A percentile compares a stretch with the other conserved stretches of the same genome.
phyloP scores from a whole-genome alignment of 495 filamentous ascomycete species.

The Penicillium alfredii region DNA sequence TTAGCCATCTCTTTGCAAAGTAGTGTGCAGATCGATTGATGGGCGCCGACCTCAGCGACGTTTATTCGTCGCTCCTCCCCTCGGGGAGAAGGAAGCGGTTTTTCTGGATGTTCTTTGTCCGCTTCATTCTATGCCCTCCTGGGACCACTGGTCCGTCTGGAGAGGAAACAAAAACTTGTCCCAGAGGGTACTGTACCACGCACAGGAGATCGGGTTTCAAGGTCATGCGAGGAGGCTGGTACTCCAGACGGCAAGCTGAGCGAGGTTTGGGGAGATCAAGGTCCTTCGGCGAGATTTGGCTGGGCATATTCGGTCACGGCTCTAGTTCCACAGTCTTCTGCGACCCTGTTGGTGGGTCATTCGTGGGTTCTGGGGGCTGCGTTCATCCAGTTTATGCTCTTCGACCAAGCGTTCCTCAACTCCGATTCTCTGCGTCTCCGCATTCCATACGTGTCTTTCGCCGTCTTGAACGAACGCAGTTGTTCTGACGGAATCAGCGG shows the following conservation, averaged over 20 bases:
- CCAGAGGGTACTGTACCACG: conserved; percentile 70
- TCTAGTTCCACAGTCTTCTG: conserved; percentile 25
- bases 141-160: conserved; percentile 27
- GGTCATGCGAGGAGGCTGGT: neutral
- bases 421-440: conserved; percentile 1
- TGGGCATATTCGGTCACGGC: conserved; percentile 25
- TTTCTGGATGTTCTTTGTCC: conserved; percentile 85
- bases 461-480: conserved; percentile 2
- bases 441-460: neutral
- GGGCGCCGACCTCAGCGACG: conserved; percentile 54
- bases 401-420: conserved; percentile 15
- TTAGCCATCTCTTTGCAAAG: conserved; percentile 63
- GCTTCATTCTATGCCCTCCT: conserved; percentile 56
- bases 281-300: conserved; percentile 33
- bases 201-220: conserved; percentile 47
- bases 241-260: conserved; percentile 7
- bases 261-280: conserved; percentile 26
- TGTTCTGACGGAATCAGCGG: conserved; percentile 7
- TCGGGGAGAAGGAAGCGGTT: conserved; percentile 55
- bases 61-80: conserved; percentile 26
- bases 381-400: conserved; percentile 16
- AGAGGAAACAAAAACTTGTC: conserved; percentile 90
- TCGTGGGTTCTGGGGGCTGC: conserved; percentile 6
- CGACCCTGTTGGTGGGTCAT: conserved; percentile 17
- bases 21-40: conserved; percentile 51